Conservation (phyloP, 108 stramenopile species). For the Chaetoceros muelleri region DNA sequence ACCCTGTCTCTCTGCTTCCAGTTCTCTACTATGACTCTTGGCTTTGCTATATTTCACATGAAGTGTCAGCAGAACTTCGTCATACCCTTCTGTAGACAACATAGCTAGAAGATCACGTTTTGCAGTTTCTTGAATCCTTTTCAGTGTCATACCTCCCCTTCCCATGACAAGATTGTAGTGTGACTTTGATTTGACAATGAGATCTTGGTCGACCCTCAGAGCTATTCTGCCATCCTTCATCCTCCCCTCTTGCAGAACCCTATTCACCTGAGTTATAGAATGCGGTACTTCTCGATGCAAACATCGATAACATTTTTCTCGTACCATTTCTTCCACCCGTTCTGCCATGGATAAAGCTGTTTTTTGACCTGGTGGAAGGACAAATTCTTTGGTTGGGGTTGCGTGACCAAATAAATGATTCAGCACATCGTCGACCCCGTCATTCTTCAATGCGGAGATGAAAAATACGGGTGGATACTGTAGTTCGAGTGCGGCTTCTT, state of each 20-base stretch:
- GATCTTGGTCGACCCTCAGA: slow-evolving; percentile 45
- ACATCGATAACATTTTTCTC: slow-evolving; percentile 82
- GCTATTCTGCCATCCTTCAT: slow-evolving; percentile 7
- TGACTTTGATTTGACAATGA: slow-evolving; percentile 67
- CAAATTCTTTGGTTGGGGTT: slow-evolving; percentile 56
- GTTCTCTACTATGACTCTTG: background rate
- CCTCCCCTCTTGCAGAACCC: background rate
- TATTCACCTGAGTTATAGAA: slow-evolving; percentile 37
- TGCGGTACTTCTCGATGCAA: slow-evolving; percentile 79
- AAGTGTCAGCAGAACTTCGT: background rate
- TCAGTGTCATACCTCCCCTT: slow-evolving; percentile 47
- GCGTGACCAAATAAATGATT: slow-evolving; percentile 55
- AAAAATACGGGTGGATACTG: slow-evolving; percentile 47
- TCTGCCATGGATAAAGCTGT: slow-evolving; percentile 49
- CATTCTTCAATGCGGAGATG: slow-evolving; percentile 58
- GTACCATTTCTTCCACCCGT: slow-evolving; percentile 75
- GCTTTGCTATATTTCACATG: background rate
- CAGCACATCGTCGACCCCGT: slow-evolving; percentile 74
- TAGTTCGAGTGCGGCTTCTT: slow-evolving; percentile 17
- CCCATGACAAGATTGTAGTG: slow-evolving; percentile 58
- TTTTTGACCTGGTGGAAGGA: slow-evolving; percentile 34
- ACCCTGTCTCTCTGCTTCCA: background rate
- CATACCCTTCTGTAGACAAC: background rate
- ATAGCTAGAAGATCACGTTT: slow-evolving; percentile 24
- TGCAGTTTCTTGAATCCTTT: slow-evolving; percentile 54